These are phyloP conservation scores for Malus asiatica DNA, from an alignment of 306 rosid genomes.

Conservation along the genomic window DNA sequence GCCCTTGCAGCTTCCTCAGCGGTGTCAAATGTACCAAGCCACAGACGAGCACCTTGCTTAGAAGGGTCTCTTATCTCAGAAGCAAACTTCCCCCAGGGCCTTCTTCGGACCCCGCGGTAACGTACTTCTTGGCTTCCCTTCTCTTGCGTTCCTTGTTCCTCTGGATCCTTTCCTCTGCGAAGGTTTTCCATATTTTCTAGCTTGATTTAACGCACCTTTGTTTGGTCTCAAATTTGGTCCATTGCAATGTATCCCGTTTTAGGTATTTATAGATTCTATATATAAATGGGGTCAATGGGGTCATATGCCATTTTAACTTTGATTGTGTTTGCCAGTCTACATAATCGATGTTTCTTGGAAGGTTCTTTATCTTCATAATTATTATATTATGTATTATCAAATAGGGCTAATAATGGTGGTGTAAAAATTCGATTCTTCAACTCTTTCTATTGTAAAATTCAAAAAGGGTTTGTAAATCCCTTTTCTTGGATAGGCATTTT, in stretches of 20 bases:
- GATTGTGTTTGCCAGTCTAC: background rate
- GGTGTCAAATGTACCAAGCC: constrained; percentile 82
- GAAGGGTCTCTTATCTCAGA: constrained; percentile 81
- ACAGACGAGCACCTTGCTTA: constrained; percentile 61
- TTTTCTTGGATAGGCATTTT: constrained; percentile 13
- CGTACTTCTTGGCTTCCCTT: constrained; percentile 38
- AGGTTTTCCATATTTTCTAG: constrained; percentile 37
- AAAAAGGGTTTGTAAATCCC: constrained; percentile 5
- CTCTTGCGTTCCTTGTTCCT: constrained; percentile 25
- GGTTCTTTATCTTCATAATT: constrained; percentile 11
- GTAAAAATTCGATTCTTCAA: constrained; percentile 57
- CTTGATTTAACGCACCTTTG: background rate
- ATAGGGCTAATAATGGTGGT: constrained; percentile 5
- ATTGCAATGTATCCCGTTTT: background rate
- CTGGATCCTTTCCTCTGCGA: constrained; percentile 23
- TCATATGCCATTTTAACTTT: background rate
- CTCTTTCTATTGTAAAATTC: constrained; percentile 9
- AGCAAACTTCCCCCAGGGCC: constrained; percentile 90
- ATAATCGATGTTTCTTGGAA: constrained; percentile 18
- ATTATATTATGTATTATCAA: background rate
- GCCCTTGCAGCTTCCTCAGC: constrained; percentile 85
- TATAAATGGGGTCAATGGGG: background rate
- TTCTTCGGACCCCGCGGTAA: constrained; percentile 55
- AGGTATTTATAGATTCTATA: constrained; percentile 2
- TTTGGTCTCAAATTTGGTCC: constrained; percentile 5